A percentile compares a stretch with the other conserved stretches of the same genome.
Conservation (phyloP, 1,284 basidiomycete species). For the Vanrija pseudolonga region DNA sequence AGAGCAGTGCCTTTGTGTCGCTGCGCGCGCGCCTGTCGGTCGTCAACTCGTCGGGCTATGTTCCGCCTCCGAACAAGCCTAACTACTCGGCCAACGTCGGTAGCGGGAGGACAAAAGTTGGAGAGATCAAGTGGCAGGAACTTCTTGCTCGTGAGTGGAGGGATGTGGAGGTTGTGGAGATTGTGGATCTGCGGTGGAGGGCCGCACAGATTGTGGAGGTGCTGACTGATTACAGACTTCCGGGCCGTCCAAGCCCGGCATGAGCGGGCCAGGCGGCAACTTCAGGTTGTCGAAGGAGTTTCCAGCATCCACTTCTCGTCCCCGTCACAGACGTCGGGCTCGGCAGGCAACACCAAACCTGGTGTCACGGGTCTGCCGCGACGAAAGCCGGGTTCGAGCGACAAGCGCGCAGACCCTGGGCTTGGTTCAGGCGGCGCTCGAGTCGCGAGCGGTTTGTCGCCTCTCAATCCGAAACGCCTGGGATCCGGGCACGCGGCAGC, state of each 20-base stretch:
- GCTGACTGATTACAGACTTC: constrained; percentile 54
- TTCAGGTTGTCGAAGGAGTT: constrained; percentile 23
- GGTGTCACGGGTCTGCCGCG: constrained; percentile 9
- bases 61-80: constrained; percentile 54
- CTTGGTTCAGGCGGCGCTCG: constrained; percentile 2
- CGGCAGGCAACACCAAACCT: not conserved
- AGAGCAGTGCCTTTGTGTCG: constrained; percentile 94
- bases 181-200: not conserved
- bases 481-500: constrained; percentile 15
- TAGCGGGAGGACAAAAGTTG: constrained; percentile 26
- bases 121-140: constrained; percentile 92
- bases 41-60: constrained; percentile 89
- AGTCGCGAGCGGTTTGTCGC: constrained; percentile 32
- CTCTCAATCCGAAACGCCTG: constrained; percentile 42
- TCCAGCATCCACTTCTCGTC: constrained; percentile 35
- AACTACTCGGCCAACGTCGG: constrained; percentile 22
- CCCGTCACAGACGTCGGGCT: constrained; percentile 30
- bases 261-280: constrained; percentile 72
- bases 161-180: not conserved
- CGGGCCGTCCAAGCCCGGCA: constrained; percentile 76
- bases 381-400: constrained; percentile 15
- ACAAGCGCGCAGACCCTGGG: constrained; percentile 8
- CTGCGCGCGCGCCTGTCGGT: constrained; percentile 89
- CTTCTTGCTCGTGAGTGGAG: constrained; percentile 62
- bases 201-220: not conserved